Base-by-base conservation (phyloP, 371 early-diverging fungal species). In the Lichtheimia ramosa region DNA sequence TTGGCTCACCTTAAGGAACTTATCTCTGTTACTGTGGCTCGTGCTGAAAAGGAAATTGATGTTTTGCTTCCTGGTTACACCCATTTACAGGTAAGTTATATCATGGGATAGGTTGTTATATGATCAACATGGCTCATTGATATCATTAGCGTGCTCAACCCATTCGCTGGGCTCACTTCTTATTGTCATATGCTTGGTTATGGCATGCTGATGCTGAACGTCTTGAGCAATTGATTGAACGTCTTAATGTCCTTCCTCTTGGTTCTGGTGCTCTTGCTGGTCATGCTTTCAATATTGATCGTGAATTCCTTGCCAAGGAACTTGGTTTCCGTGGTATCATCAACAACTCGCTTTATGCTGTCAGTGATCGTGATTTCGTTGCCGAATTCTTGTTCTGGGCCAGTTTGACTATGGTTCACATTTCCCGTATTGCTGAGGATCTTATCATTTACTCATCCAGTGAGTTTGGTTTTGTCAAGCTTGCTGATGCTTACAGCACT, bases 61-160 rank as follows among this genome's bases (percentile, higher is more conserved):
- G 89, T 93, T 7, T 65, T 98, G 58, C 91, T 98, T 91, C 98
- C 98, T 27, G 98, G 98, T 1, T 98, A 97, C 80, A 98, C 98
- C 12, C 98, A 98, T 75, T 67, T 98, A 68, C 98, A 96, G 75
- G 87, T 85, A 65, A 54, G 59, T 24, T n/a, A 48, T 43, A 21
- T 54, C 24, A 49, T 8, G 18, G 18, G 8, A 43, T 34, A 48
- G 20, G n/a, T 2, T 16, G 24, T 8, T n/a, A 58, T 27, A 16
- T 46, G 4, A 5, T 5, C 12, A 13, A 15, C 10, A 48, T 51
- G 51, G 52, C 16, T 18, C 25, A 46, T n/a, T n/a, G n/a, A n/a
- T n/a, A n/a, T n/a, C n/a, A n/a, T 46, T 43, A 88, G 87, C 83
- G 96, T n/a, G 98, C 97, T 5, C 98, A 98, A 80, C 97, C 97